phyloP scores from a whole-genome alignment of 2,329 filamentous ascomycete genomes.

The Fusarium citri region DNA sequence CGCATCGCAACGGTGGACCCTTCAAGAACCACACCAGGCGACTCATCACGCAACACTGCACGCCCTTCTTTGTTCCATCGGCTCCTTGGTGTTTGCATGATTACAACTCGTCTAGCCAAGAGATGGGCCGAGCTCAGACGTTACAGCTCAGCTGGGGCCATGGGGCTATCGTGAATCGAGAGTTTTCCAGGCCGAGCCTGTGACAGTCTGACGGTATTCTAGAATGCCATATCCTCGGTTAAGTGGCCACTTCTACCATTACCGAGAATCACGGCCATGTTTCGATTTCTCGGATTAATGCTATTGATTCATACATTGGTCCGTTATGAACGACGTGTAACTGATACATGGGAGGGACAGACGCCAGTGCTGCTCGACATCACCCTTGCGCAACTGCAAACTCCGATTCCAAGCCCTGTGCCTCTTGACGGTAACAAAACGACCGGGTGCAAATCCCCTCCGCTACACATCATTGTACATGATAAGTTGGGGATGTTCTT shows the following conservation, averaged over 20 bases:
- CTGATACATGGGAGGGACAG: constrained; percentile 6
- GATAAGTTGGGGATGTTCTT: constrained; percentile 51
- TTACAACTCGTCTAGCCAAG: constrained; percentile 18
- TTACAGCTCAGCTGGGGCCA: constrained; percentile 2
- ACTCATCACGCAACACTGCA: constrained; percentile 30
- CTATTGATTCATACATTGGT: constrained; percentile 18
- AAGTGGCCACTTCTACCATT: constrained; percentile 17
- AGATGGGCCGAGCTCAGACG: constrained; percentile 23
- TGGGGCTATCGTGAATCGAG: constrained; percentile 3
- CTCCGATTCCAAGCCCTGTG: not conserved
- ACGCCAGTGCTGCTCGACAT: constrained; percentile 24
- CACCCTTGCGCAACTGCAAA: constrained; percentile 1
- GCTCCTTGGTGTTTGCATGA: constrained; percentile 22
- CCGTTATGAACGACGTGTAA: constrained; percentile 2
- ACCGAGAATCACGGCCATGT: constrained; percentile 12
- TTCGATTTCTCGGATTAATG: constrained; percentile 12
- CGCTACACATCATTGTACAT: constrained; percentile 53
- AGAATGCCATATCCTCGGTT: constrained; percentile 40
- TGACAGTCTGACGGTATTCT: constrained; percentile 25
- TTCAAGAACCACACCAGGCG: constrained; percentile 20
- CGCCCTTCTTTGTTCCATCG: constrained; percentile 7
- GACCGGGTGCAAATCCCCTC: constrained; percentile 31
- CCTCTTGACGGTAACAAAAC: constrained; percentile 5
- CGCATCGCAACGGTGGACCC: constrained; percentile 27
- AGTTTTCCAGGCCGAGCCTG: constrained; percentile 28